These are phyloP conservation scores for Camelina hispida DNA, from an alignment of 345 rosid genomes.

Conservation along the genomic window DNA sequence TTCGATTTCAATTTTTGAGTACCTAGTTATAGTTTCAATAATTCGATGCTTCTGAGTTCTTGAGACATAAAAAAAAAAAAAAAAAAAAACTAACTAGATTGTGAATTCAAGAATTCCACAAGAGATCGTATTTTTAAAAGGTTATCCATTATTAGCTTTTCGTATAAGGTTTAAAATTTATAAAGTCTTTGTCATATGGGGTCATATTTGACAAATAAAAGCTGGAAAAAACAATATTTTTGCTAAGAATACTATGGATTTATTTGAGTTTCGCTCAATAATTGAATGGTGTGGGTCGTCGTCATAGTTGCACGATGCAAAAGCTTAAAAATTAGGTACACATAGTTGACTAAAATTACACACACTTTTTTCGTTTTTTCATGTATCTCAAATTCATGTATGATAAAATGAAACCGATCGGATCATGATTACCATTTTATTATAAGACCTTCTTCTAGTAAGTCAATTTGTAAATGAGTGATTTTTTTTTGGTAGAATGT, in stretches of 20 bases:
- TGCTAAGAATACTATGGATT: no score
- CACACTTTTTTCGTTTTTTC: neutral
- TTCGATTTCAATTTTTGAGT: neutral
- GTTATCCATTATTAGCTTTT: neutral
- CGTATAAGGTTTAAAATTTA: neutral
- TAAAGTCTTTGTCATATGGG: no score
- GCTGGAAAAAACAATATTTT: constrained; percentile 4
- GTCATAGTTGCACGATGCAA: neutral
- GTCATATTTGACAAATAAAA: neutral
- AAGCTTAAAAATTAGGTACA: neutral
- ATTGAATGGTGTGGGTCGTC: constrained; percentile 2
- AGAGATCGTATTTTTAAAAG: neutral
- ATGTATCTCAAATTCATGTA: neutral
- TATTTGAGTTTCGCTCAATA: neutral
- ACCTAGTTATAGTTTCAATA: neutral
- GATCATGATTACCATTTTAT: neutral
- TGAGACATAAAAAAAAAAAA: no score
- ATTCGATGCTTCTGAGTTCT: neutral
- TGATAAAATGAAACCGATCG: neutral
- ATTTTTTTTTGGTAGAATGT: neutral
- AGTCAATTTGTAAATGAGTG: neutral
- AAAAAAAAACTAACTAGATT: neutral
- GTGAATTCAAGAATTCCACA: neutral
- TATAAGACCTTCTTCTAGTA: neutral
- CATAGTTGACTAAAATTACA: neutral